These are phyloP conservation scores for Cercospora canescens DNA, from an alignment of 2,329 filamentous ascomycete species.

Conservation along the genomic window DNA sequence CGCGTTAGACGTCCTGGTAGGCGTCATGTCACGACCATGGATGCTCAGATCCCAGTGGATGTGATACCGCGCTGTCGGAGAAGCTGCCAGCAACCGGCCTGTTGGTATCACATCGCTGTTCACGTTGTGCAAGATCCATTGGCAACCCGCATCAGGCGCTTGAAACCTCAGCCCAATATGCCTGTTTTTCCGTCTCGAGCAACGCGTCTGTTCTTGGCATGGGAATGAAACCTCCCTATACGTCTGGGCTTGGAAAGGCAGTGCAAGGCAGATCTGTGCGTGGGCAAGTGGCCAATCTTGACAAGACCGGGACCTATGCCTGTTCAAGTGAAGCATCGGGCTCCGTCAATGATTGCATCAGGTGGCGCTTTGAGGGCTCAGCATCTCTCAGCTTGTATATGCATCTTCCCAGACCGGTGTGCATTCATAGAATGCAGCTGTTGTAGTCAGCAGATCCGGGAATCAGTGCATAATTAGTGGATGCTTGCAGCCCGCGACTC, in stretches of 20 bases:
- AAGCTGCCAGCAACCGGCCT: neutral
- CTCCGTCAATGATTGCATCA: neutral
- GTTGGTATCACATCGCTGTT: neutral
- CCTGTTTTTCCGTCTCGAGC: neutral
- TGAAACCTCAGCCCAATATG: neutral
- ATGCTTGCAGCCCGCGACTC: neutral
- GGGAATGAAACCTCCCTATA: neutral
- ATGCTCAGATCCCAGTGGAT: neutral
- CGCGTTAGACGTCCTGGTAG: neutral
- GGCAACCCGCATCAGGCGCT: neutral
- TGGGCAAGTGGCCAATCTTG: neutral
- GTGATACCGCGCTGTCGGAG: neutral
- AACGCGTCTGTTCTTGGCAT: neutral
- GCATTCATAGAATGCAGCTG: neutral
- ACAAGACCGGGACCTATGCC: neutral
- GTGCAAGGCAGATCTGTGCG: neutral
- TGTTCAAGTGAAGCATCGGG: neutral
- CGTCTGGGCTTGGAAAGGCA: neutral
- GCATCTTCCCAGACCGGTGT: neutral
- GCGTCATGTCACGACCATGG: neutral
- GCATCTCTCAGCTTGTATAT: neutral
- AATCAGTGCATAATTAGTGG: neutral
- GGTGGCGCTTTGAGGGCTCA: neutral
- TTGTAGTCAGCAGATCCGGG: neutral
- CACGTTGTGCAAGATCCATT: neutral